These are phyloP conservation scores for Pistacia integerrima DNA, from an alignment of 345 rosid species.

Conservation along the genomic window DNA sequence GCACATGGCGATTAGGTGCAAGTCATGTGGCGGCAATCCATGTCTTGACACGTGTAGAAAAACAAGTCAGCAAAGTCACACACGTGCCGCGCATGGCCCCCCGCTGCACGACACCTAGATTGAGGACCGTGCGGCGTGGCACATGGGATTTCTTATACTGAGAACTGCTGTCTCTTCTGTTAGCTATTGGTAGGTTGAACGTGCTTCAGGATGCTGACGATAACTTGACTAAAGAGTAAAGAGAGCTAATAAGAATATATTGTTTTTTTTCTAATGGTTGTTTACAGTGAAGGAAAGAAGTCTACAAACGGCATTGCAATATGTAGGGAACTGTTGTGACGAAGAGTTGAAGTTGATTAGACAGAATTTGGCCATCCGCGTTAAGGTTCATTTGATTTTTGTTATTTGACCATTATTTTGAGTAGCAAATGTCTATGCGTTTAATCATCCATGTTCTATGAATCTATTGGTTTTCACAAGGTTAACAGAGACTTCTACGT, in stretches of 20 bases:
- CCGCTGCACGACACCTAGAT: constrained; percentile 33
- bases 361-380: neutral
- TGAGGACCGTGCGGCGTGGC: constrained; percentile 31
- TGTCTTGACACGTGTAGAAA: constrained; percentile 17
- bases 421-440: too few species aligned
- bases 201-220: constrained; percentile 26
- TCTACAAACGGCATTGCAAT: constrained; percentile 14
- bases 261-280: neutral
- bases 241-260: neutral
- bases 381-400: too few species aligned
- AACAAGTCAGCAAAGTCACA: neutral
- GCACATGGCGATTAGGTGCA: constrained; percentile 43
- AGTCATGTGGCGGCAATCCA: constrained; percentile 26
- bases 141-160: constrained; percentile 23
- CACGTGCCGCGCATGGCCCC: constrained; percentile 22
- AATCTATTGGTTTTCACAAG: neutral
- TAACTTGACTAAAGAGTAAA: neutral
- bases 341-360: neutral
- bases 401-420: too few species aligned
- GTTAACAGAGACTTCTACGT: too few species aligned
- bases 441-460: neutral
- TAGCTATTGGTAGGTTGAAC: constrained; percentile 23
- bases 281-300: neutral
- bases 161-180: neutral
- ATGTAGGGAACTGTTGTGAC: neutral